Evolutionary conservation across 2,329 filamentous ascomycete genomes (phyloP), one percentile per base, ranked within the genome.

Genomic region (Akanthomyces lecanii): DNA sequence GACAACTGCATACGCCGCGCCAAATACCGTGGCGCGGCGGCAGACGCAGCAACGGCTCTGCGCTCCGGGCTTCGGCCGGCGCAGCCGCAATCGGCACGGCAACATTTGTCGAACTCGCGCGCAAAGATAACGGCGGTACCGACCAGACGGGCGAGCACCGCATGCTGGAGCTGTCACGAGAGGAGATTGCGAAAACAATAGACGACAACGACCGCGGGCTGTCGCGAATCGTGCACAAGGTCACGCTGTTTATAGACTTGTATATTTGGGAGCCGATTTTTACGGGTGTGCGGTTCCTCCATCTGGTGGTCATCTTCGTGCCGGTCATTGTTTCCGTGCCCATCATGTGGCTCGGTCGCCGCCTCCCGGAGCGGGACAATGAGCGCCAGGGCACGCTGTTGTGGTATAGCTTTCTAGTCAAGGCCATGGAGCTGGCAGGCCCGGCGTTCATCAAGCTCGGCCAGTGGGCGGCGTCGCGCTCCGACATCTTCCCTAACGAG

Each of bases 361-460:
- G 89, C 52, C 79, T 85, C 55, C 77, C 82, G 2, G 79, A 86
- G 40, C 84, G 82, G 63, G 88, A 92, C 68, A 86, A 91, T 67
- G 91, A 97, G 77, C 83, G 91, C 66, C 82, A 79, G 6, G 94
- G 95, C 0, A 93, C 93, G 0, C 71, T 98, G 3, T 97, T 91
- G 92, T 99, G 95, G 95, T 99, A 97, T 77, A 81, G 81, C 4
- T 95, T 97, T 71, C 77, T 99, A 45, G 92, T 98, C 11, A 84
- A 81, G 63, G 84, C 89, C 33, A 98, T 99, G 95, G 94, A 99
- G 76, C 83, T 88, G 72, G 92, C 94, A 21, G 95, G 95, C 0
- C 93, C 95, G 51, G 92, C 95, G 0, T 99, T 99, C 72, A 99
- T 99, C 78, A 99, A 99, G 87, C 85, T 99, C 61, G 95, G 95